Conservation (phyloP, 1,284 basidiomycete genomes). For the Apiotrichum porosum region DNA sequence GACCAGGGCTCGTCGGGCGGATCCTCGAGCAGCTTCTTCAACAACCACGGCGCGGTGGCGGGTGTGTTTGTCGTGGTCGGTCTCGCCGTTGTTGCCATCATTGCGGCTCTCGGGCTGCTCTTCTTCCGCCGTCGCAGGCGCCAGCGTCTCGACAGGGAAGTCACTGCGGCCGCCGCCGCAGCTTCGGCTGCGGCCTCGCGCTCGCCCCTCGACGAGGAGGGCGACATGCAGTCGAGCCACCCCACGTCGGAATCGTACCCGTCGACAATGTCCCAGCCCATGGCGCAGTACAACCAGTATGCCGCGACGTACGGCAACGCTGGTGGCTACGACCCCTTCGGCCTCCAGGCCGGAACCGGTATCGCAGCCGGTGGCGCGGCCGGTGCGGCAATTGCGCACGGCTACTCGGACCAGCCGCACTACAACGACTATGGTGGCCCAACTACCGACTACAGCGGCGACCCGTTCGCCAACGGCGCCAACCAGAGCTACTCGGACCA, state of each 20-base stretch:
- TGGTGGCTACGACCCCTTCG: constrained; percentile 47
- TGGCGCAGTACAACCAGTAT: constrained; percentile 47
- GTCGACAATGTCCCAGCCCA: constrained; percentile 40
- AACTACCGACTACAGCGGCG: constrained; percentile 1
- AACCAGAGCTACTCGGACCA: not conserved
- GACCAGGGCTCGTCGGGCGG: constrained; percentile 33
- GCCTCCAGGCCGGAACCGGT: constrained; percentile 8
- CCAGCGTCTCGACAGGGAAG: constrained; percentile 47
- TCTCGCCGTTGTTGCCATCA: constrained; percentile 46
- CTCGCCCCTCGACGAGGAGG: constrained; percentile 48
- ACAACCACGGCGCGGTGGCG: constrained; percentile 49
- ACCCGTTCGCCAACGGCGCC: not conserved
- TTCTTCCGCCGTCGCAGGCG: constrained; percentile 46
- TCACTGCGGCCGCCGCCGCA: constrained; percentile 49
- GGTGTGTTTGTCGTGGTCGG: constrained; percentile 51
- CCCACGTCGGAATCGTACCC: constrained; percentile 40
- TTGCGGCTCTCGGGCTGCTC: constrained; percentile 43
- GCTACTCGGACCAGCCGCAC: constrained; percentile 8
- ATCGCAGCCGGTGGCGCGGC: constrained; percentile 17
- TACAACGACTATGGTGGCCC: constrained; percentile 3
- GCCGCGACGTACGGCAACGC: constrained; percentile 35
- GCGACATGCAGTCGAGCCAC: constrained; percentile 32
- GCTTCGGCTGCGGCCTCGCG: constrained; percentile 39
- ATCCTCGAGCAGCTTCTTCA: constrained; percentile 38
- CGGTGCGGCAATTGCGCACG: constrained; percentile 20